phyloP scores from a whole-genome alignment of 345 rosid species.

The Brassica cretica region DNA sequence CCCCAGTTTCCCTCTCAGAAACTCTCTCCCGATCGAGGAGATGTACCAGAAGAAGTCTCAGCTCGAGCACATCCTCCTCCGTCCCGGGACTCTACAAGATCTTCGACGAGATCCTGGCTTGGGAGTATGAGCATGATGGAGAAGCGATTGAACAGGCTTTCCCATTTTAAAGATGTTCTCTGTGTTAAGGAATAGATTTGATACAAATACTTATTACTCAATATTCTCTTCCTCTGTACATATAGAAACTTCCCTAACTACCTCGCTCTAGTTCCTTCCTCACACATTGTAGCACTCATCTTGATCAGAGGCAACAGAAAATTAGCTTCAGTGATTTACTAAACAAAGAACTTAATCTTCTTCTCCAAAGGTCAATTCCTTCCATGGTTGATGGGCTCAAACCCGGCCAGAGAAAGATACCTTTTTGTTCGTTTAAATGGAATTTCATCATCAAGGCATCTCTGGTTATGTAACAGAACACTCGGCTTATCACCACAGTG shows the following conservation, averaged over 20 bases:
- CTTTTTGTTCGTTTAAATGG: slow-evolving; percentile 81
- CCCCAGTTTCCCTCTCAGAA: no score
- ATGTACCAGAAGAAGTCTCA: slow-evolving; percentile 95
- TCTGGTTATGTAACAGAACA: slow-evolving; percentile 86
- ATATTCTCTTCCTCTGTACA: no score
- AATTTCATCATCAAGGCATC: slow-evolving; percentile 68
- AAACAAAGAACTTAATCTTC: slow-evolving; percentile 88
- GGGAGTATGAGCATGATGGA: slow-evolving; percentile 81
- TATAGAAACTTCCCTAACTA: no score
- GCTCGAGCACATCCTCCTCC: slow-evolving; percentile 93
- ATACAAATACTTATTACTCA: no score
- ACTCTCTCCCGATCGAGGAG: slow-evolving; percentile 61
- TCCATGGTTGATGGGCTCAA: slow-evolving; percentile 96
- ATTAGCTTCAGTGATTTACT: slow-evolving; percentile 87
- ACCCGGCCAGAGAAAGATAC: slow-evolving; percentile 97
- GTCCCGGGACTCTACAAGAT: slow-evolving; percentile 43
- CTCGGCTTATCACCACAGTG: slow-evolving; percentile 97
- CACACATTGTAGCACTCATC: neutral
- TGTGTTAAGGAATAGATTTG: no score
- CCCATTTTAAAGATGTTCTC: slow-evolving; percentile 56
- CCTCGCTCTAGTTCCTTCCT: no score
- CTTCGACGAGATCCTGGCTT: slow-evolving; percentile 14
- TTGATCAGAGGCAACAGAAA: slow-evolving; percentile 20
- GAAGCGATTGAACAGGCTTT: slow-evolving; percentile 93
- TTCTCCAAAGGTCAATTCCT: slow-evolving; percentile 95